Percentiles rank a stretch among this genome's conserved stretches.
These are phyloP conservation scores for Batrachochytrium dendrobatidis DNA, from an alignment of 371 early-diverging fungal genomes.

Conservation along the genomic window DNA sequence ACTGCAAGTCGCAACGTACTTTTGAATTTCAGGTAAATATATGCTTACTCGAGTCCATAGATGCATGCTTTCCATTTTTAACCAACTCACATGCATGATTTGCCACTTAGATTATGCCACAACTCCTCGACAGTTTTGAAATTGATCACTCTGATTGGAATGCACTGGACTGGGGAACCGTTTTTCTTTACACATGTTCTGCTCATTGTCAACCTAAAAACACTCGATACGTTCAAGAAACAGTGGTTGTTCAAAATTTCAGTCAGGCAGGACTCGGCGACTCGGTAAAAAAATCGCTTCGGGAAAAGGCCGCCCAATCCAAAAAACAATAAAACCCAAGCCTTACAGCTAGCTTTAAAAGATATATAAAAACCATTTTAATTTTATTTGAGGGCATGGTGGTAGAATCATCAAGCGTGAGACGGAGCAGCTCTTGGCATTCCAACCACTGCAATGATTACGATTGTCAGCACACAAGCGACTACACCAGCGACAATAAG, in stretches of 20 bases:
- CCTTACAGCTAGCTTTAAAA: background rate
- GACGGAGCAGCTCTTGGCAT: background rate
- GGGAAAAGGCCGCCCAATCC: background rate
- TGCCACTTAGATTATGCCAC: conserved; percentile 61
- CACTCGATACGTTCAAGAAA: conserved; percentile 52
- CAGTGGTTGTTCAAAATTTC: conserved; percentile 64
- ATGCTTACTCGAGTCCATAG: background rate
- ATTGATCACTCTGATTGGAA: conserved; percentile 64
- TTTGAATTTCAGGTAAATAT: conserved; percentile 83
- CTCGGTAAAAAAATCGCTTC: conserved; percentile 11
- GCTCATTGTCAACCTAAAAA: conserved; percentile 60
- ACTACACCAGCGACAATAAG: conserved; percentile 67
- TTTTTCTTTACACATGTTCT: conserved; percentile 81
- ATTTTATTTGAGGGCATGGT: no score
- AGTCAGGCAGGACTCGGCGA: conserved; percentile 31
- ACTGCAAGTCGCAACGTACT: conserved; percentile 65
- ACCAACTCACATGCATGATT: background rate
- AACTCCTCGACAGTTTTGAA: conserved; percentile 70
- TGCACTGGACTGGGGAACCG: conserved; percentile 88
- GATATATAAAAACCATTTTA: background rate
- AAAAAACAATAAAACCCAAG: background rate
- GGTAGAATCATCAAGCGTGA: no score
- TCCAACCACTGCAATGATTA: conserved; percentile 24
- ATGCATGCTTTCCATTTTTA: background rate
- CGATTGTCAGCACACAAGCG: conserved; percentile 50